Conservation (phyloP, 2,329 filamentous ascomycete species). For the Phoma sp. region DNA sequence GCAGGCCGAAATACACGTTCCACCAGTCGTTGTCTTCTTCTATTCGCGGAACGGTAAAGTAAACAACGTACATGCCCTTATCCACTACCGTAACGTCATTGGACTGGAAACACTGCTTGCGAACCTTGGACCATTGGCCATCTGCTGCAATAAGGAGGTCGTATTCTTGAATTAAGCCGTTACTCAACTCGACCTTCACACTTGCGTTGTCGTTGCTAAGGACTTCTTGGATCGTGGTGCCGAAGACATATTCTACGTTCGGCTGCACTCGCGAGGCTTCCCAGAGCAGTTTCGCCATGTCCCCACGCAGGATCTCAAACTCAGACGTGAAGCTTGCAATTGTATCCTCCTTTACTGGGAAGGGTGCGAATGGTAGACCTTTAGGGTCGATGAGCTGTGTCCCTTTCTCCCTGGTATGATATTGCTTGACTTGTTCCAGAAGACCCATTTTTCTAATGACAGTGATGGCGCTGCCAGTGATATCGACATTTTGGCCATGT, state of each 20-base stretch:
- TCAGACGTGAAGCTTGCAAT: conserved; percentile 26
- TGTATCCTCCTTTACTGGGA: conserved; percentile 23
- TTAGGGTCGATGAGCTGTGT: conserved; percentile 39
- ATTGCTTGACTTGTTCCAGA: conserved; percentile 40
- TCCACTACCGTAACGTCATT: conserved; percentile 24
- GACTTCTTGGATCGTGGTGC: conserved; percentile 24
- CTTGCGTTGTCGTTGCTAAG: conserved; percentile 45
- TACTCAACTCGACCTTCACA: conserved; percentile 52
- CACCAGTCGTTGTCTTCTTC: conserved; percentile 46
- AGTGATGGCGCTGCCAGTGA: conserved; percentile 49
- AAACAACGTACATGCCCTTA: conserved; percentile 41
- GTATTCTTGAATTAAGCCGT: conserved; percentile 53
- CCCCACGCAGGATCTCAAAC: conserved; percentile 39
- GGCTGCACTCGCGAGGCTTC: conserved; percentile 8
- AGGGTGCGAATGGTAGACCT: conserved; percentile 20
- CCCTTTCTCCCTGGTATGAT: conserved; percentile 49
- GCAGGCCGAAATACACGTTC: conserved; percentile 45
- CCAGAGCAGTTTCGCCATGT: conserved; percentile 42
- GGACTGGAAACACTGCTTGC: conserved; percentile 31
- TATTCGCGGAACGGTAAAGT: conserved; percentile 45
- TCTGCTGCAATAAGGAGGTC: conserved; percentile 64
- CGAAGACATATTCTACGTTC: conserved; percentile 13
- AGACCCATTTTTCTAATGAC: conserved; percentile 50
- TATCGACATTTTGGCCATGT: conserved; percentile 53
- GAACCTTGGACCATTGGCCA: conserved; percentile 58